These are phyloP conservation scores for Plenodomus tracheiphilus DNA, from an alignment of 2,329 filamentous ascomycete species.

Conservation along the genomic window DNA sequence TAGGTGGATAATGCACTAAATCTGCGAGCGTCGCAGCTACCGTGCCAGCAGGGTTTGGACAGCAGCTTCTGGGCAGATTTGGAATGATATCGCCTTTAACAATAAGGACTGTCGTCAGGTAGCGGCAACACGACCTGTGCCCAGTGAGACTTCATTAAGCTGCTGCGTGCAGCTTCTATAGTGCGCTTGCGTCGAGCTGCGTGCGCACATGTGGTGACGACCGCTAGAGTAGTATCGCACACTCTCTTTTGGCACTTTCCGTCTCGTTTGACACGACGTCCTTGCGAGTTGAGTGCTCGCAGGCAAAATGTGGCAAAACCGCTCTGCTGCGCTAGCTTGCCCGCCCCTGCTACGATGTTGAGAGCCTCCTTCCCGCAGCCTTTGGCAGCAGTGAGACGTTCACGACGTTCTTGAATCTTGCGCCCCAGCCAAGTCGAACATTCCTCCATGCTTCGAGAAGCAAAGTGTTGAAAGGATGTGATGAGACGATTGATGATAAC, in stretches of 20 bases:
- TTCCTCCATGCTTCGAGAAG: constrained; percentile 24
- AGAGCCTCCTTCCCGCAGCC: background rate
- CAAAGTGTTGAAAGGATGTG: constrained; percentile 25
- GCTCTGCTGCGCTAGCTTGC: constrained; percentile 18
- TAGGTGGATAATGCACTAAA: too few relatives aligned
- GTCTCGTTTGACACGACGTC: background rate
- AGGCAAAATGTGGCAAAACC: constrained; percentile 22
- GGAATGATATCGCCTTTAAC: background rate
- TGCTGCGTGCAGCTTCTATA: background rate
- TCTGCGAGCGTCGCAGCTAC: too few relatives aligned
- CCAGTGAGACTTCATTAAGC: too few relatives aligned
- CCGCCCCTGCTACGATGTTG: constrained; percentile 26
- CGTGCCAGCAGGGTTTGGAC: too few relatives aligned
- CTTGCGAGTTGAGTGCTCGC: background rate
- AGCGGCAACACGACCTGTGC: too few relatives aligned
- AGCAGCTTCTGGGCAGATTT: too few relatives aligned
- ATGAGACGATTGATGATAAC: constrained; percentile 35
- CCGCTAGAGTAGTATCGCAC: background rate
- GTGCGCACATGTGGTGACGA: too few relatives aligned
- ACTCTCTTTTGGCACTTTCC: background rate
- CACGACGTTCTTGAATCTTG: constrained; percentile 21
- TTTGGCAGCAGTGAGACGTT: constrained; percentile 3
- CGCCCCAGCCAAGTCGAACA: constrained; percentile 30
- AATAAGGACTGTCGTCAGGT: background rate
- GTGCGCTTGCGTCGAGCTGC: background rate